phyloP scores from a whole-genome alignment of 305 asterid species.

The Fraxinus greggii region DNA sequence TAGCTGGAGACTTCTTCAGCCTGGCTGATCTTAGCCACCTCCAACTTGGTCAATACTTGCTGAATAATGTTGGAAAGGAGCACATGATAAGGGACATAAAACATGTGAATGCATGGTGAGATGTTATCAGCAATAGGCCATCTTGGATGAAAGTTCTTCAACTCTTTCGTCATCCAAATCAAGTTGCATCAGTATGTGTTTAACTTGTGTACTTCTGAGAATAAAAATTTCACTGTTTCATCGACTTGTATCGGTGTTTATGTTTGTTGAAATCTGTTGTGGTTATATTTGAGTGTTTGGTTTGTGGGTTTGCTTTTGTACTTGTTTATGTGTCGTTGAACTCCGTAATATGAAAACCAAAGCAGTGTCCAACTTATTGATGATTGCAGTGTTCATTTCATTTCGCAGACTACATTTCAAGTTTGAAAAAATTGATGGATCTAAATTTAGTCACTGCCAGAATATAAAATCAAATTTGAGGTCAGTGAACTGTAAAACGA shows the following conservation, averaged over 20 bases:
- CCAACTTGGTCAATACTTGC: conserved; percentile 32
- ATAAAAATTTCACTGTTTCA: neutral
- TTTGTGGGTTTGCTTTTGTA: neutral
- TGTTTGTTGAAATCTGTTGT: neutral
- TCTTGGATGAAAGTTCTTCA: conserved; percentile 41
- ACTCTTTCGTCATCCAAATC: conserved; percentile 27
- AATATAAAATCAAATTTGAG: neutral
- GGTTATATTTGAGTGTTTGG: neutral
- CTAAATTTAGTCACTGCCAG: neutral
- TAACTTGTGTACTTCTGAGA: neutral
- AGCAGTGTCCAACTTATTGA: neutral
- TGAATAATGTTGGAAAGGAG: conserved; percentile 27
- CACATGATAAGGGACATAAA: conserved; percentile 40
- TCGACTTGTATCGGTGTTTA: neutral
- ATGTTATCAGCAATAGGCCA: conserved; percentile 44
- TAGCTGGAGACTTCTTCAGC: conserved; percentile 50
- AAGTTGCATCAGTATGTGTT: neutral
- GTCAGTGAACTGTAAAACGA: neutral
- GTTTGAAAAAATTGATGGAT: neutral
- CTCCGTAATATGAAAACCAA: neutral
- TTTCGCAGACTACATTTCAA: neutral
- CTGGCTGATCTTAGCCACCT: conserved; percentile 54
- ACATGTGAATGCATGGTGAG: conserved; percentile 54
- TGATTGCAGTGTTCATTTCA: neutral
- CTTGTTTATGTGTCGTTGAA: neutral